Conservation (phyloP, 768 basidiomycete genomes). For the Exidia glandulosa region DNA sequence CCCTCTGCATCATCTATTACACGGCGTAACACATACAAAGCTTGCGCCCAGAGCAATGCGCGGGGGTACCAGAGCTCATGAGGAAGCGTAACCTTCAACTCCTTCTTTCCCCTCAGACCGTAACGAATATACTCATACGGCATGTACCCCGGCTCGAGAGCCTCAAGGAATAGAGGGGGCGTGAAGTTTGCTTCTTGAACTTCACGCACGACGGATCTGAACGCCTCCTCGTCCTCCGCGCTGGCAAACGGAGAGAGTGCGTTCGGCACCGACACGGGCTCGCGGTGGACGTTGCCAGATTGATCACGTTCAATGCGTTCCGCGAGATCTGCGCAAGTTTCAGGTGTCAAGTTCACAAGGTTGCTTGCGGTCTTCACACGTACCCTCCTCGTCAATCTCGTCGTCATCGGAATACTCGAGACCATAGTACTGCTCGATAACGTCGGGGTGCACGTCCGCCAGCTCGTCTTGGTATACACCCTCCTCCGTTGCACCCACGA, state of each 20-base stretch:
- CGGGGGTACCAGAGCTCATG: not conserved
- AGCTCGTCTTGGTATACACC: constrained; percentile 7
- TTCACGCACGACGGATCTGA: not conserved
- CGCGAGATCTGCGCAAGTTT: not conserved
- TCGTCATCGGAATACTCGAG: not conserved
- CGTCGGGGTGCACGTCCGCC: constrained; percentile 4
- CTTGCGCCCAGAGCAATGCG: not conserved
- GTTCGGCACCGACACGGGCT: not conserved
- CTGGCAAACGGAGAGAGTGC: not conserved
- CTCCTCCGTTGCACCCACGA: constrained; percentile 1
- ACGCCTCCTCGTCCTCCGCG: not conserved
- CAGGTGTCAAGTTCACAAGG: not conserved
- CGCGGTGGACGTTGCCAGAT: not conserved
- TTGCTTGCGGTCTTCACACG: not conserved
- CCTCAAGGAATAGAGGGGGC: not conserved
- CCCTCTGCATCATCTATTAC: too few relatives aligned
- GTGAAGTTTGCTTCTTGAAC: not conserved
- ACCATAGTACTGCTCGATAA: constrained; percentile 6
- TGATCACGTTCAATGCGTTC: not conserved
- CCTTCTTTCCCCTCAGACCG: not conserved
- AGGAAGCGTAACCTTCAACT: not conserved
- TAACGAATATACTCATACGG: not conserved
- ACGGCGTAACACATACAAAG: not conserved
- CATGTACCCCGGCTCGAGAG: not conserved
- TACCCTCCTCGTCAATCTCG: not conserved